Base-by-base conservation (phyloP, 495 filamentous ascomycete species). In the Usnea hakonensis region DNA sequence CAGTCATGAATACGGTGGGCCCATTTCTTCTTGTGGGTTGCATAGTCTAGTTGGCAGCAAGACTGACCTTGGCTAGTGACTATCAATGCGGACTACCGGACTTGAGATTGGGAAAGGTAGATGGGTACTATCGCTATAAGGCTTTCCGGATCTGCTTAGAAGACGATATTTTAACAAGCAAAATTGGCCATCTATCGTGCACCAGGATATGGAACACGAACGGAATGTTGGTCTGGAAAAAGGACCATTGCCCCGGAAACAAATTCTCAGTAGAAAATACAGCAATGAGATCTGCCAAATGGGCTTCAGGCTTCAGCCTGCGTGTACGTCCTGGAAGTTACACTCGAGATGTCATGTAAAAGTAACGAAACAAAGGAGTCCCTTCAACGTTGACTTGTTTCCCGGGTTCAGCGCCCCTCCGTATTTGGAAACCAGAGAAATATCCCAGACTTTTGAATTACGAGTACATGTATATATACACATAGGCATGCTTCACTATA, bases 21-120 rank as follows among this genome's bases (percentile, higher is more conserved):
- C 41, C 62, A n/a, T 0, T 13, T 23, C n/a, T 4, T 21, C 5
- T 5, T 32, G 30, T 35, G n/a, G 16, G n/a, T 46, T 23, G 44
- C 65, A 69, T 54, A 71, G 54, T 57, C 55, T 56, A 32, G 43
- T 59, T 40, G 50, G 41, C 60, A 60, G 17, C 16, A 21, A 57
- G 14, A 54, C 40, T n/a, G 57, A 26, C 26, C 32, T 30, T 14
- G 23, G 33, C 55, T 59, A 32, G 74, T 86, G 50, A 95, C 90
- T 40, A 96, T 95, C 70, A 95, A 96, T 73, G 90, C 88, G 53
- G 90, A 96, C 73, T 96, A 96, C 76, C 77, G 90, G 65, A 94
- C 58, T 10, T 61, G 35, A 54, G 48, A 33, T 52, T 28, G 46
- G 11, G 30, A 6, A 6, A 48, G 23, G 44, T 28, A 23, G 44